Conservation (phyloP, 192 early-diverging fungal species). For the Linnemannia exigua region DNA sequence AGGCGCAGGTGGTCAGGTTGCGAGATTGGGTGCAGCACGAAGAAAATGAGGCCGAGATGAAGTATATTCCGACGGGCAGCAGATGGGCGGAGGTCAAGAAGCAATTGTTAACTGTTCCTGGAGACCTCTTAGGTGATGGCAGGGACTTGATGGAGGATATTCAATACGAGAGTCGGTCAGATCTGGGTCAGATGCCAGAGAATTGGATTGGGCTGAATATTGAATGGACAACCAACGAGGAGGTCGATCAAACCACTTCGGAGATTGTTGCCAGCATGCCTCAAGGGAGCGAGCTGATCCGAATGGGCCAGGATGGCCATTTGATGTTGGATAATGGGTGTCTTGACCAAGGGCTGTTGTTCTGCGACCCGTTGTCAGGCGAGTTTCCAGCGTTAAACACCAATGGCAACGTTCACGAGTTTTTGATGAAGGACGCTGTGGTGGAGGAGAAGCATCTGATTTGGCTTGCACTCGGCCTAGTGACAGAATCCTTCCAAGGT, state of each 20-base stretch:
- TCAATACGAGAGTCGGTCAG: background rate
- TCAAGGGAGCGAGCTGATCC: conserved; percentile 28
- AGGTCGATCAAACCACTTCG: conserved; percentile 2
- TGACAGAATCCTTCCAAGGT: conserved; percentile 23
- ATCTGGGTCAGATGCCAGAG: background rate
- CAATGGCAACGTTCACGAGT: conserved; percentile 17
- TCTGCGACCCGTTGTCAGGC: conserved; percentile 9
- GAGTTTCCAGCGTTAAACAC: background rate
- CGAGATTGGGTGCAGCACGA: conserved; percentile 10
- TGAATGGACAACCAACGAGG: conserved; percentile 46
- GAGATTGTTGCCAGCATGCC: conserved; percentile 17
- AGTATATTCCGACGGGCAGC: background rate
- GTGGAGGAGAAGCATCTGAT: conserved; percentile 50
- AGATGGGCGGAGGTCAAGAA: conserved; percentile 39
- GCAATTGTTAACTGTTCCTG: conserved; percentile 2
- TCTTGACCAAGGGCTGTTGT: conserved; percentile 21
- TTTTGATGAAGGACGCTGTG: conserved; percentile 9
- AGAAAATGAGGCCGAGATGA: conserved; percentile 27
- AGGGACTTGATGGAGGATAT: background rate
- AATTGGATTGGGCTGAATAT: conserved; percentile 25
- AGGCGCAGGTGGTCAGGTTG: conserved; percentile 18
- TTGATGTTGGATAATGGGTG: conserved; percentile 45
- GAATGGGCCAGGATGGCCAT: conserved; percentile 30
- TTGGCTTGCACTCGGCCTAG: conserved; percentile 48
- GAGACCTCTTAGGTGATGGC: background rate